Evolutionary conservation across 2,329 filamentous ascomycete genomes (phyloP).

Genomic region (Xylaria sp.): DNA sequence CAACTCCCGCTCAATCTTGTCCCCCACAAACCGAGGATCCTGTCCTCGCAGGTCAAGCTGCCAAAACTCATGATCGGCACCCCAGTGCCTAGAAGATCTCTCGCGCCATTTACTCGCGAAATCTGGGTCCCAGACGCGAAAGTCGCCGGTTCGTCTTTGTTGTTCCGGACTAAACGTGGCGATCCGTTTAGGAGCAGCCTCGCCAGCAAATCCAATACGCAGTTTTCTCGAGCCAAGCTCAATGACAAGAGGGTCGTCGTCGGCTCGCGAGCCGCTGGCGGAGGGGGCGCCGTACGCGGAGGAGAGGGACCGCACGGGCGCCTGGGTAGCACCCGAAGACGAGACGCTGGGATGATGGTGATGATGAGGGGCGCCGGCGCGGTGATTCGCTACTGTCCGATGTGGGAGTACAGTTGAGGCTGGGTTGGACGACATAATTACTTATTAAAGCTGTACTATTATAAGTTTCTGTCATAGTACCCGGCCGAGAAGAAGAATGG

Average conservation of each 20-base stretch:
- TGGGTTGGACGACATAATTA: slow-evolving; percentile 41
- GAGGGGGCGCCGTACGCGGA: slow-evolving; percentile 55
- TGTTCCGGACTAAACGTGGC: slow-evolving; percentile 70
- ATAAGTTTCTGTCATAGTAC: slow-evolving; percentile 11
- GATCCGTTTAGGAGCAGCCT: slow-evolving; percentile 66
- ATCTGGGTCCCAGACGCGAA: slow-evolving; percentile 61
- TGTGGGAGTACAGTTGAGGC: slow-evolving; percentile 46
- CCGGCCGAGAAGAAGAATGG: not conserved
- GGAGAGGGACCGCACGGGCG: slow-evolving; percentile 47
- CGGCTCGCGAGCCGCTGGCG: slow-evolving; percentile 57
- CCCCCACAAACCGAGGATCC: slow-evolving; percentile 74
- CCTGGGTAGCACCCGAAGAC: slow-evolving; percentile 48
- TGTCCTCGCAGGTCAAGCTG: slow-evolving; percentile 64
- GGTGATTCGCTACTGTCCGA: slow-evolving; percentile 54
- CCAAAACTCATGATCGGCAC: slow-evolving; percentile 69
- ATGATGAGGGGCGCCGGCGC: slow-evolving; percentile 32
- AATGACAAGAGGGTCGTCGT: slow-evolving; percentile 80
- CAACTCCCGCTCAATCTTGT: slow-evolving; percentile 79
- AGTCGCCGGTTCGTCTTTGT: slow-evolving; percentile 74
- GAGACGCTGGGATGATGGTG: slow-evolving; percentile 24
- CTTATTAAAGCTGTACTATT: slow-evolving; percentile 1
- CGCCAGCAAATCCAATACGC: slow-evolving; percentile 80
- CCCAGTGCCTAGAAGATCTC: slow-evolving; percentile 51
- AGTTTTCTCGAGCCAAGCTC: slow-evolving; percentile 77
- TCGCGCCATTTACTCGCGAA: slow-evolving; percentile 46